Base-by-base conservation (phyloP, 305 asterid genomes). In the Withania somnifera region DNA sequence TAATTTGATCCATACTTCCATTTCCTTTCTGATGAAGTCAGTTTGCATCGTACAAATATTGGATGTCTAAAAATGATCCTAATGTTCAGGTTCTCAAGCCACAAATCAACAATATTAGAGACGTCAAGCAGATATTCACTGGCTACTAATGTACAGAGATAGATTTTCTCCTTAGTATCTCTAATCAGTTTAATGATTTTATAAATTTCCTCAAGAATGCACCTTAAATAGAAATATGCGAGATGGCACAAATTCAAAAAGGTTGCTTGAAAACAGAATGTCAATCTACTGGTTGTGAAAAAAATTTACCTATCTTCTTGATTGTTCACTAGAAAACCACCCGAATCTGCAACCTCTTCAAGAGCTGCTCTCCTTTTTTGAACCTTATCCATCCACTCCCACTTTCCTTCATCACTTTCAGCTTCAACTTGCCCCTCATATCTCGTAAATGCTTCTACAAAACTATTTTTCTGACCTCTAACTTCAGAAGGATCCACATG, bases 401-500 rank as follows among this genome's bases (percentile, higher is more conserved):
- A 60, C 83, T 60, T 80, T 36, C 80, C 78, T 73, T 47, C 60
- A 45, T 80, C 78, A 24, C 14, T 34, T 36, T 81, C 77, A 42
- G 42, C 78, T 32, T 24, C 22, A 71, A 3, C 36, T 50, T 26
- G 58, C 75, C 77, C 17, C 40, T 84, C 81, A 24, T 80, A 50
- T 5, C 34, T 47, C 15, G 26, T 5, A 79, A 84, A 84, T 30
- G 81, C 84, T 79, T 84, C 42, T 40, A 32, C 84, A 56, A 51
- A 84, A 36, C 77, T 52, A 26, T 71, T 79, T 28, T 32, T 69
- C 32, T 79, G 84, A 24, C 73, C 42, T 36, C 80, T 57, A 56
- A 79, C 86, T 22, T 83, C 54, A 50, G 85, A 77, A 22, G 85
- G 82, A 75, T 83, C 82, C 22, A 83, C 58, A 17, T 64, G 51